A percentile compares a stretch with the other conserved stretches of the same genome.
These are phyloP conservation scores for Xylariomycetidae sp. DNA, from an alignment of 2,329 filamentous ascomycete species.

Conservation along the genomic window DNA sequence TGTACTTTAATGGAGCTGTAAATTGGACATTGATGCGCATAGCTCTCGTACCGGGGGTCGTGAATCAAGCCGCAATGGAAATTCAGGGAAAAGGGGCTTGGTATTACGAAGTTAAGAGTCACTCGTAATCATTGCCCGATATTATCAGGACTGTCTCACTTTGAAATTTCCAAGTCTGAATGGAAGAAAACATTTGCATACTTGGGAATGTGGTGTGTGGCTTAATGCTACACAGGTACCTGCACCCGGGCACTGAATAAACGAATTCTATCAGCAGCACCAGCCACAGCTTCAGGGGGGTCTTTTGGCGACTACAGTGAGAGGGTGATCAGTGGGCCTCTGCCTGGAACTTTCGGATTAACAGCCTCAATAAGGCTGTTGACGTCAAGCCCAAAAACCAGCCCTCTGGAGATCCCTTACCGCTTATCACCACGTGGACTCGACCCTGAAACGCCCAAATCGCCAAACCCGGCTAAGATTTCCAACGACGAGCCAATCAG, in stretches of 20 bases:
- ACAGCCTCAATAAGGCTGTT: neutral
- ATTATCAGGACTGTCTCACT: too few species aligned
- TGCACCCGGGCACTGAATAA: too few species aligned
- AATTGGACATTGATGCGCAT: slow-evolving; percentile 2
- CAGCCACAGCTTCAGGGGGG: too few species aligned
- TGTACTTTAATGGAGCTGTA: too few species aligned
- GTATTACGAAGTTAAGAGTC: neutral
- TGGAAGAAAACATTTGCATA: neutral
- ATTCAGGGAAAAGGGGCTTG: neutral
- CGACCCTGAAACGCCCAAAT: slow-evolving; percentile 20
- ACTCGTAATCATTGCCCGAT: neutral
- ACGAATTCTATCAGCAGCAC: too few species aligned
- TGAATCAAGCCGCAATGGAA: slow-evolving; percentile 1
- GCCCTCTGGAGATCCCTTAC: slow-evolving; percentile 14
- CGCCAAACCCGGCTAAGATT: slow-evolving; percentile 18
- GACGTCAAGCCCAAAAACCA: slow-evolving; percentile 5
- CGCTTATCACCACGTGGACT: slow-evolving; percentile 25
- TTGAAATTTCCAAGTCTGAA: too few species aligned
- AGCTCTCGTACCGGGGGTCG: neutral
- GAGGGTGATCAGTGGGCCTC: too few species aligned
- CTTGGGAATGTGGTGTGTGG: too few species aligned
- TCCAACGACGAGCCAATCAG: slow-evolving; percentile 5
- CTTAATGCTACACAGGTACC: too few species aligned
- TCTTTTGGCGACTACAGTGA: too few species aligned
- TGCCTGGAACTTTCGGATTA: too few species aligned